Percentiles rank a stretch among this genome's conserved stretches.
These are phyloP conservation scores for Trichosporon asahii DNA, from an alignment of 1,284 basidiomycete genomes.

Conservation along the genomic window DNA sequence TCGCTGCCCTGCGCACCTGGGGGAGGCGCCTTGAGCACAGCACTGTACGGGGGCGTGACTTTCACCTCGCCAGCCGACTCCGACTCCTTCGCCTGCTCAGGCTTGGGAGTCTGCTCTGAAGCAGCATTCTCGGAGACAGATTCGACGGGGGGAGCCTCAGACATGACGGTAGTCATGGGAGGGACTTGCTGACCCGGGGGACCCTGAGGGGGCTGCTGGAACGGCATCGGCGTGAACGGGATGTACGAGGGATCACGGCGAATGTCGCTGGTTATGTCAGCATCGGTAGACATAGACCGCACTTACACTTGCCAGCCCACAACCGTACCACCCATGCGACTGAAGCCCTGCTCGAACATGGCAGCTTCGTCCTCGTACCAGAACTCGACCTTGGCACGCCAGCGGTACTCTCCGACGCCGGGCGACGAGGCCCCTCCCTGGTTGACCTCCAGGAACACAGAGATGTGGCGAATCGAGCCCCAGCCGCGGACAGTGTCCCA, in stretches of 20 bases:
- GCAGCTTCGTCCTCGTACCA: conserved; percentile 83
- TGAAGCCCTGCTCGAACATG: conserved; percentile 62
- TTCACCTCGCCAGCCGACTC: not conserved
- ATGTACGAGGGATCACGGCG: conserved; percentile 19
- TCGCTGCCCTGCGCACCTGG: not conserved
- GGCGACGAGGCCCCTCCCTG: conserved; percentile 63
- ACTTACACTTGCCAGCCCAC: conserved; percentile 45
- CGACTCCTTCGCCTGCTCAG: not conserved
- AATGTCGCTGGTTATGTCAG: conserved; percentile 16
- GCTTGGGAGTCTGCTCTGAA: not conserved
- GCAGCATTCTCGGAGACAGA: not conserved
- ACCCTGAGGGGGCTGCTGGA: conserved; percentile 17
- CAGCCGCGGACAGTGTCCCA: conserved; percentile 68
- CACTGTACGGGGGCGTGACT: not conserved
- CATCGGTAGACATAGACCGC: not conserved
- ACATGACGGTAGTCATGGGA: not conserved
- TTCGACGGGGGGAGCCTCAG: not conserved
- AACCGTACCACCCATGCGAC: conserved; percentile 21
- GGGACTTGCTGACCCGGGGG: not conserved
- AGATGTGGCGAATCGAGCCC: conserved; percentile 40
- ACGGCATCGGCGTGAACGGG: conserved; percentile 12
- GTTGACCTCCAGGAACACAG: conserved; percentile 54
- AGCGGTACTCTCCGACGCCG: conserved; percentile 55
- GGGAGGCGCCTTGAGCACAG: not conserved
- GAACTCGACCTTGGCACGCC: conserved; percentile 73